These are phyloP conservation scores for Beauveria pseudobassiana DNA, from an alignment of 2,329 filamentous ascomycete species.

Conservation along the genomic window DNA sequence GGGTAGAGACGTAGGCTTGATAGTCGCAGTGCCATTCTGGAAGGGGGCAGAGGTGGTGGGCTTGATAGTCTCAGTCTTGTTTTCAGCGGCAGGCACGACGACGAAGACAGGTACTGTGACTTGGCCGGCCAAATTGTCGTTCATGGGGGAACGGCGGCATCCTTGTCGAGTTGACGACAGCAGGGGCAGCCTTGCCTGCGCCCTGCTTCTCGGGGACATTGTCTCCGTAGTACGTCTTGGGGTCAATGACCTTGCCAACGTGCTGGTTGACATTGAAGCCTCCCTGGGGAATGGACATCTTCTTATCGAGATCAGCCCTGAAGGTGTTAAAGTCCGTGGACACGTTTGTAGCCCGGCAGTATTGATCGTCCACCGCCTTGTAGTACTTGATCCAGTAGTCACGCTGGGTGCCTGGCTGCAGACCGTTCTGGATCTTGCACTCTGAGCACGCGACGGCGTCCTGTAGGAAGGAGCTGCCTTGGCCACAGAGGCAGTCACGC, in stretches of 20 bases:
- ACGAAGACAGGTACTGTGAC: neutral
- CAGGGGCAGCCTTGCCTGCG: neutral
- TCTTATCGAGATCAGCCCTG: neutral
- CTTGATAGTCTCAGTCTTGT: neutral
- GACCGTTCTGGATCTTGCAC: neutral
- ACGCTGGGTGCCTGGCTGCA: accelerated
- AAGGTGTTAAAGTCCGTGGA: neutral
- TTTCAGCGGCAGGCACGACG: neutral
- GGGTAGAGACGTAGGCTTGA: neutral
- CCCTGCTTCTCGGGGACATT: neutral
- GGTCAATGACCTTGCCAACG: neutral
- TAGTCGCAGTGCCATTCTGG: neutral
- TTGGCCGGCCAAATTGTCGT: neutral
- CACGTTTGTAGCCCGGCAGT: neutral
- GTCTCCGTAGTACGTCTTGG: neutral
- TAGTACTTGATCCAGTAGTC: neutral
- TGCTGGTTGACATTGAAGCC: neutral
- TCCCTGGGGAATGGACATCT: neutral
- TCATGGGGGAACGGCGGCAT: neutral
- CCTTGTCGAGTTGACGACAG: neutral
- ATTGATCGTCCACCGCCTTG: neutral
- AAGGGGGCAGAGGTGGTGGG: neutral
- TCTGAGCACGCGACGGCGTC: neutral
- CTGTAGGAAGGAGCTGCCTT: neutral
- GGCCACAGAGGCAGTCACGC: neutral